These are phyloP conservation scores for Suillus placidus DNA, from an alignment of 768 basidiomycete genomes.

Conservation along the genomic window DNA sequence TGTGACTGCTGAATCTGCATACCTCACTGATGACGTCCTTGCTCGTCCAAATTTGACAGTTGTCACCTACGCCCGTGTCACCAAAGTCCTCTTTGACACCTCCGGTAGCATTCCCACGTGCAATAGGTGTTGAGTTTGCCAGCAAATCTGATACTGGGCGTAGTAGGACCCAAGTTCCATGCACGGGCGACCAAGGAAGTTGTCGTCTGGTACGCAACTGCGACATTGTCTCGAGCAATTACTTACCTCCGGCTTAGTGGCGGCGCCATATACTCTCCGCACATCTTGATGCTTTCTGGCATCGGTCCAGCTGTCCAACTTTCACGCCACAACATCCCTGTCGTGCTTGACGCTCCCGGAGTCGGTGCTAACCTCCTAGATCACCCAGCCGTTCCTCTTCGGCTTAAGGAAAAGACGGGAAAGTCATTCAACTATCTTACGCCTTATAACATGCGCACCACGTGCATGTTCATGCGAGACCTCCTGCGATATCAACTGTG, in stretches of 20 bases:
- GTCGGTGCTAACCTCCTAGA: conserved; percentile 74
- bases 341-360: conserved; percentile 64
- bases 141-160: conserved; percentile 14
- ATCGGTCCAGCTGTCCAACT: conserved; percentile 65
- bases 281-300: conserved; percentile 67
- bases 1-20: conserved; percentile 26
- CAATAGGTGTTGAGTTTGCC: conserved; percentile 12
- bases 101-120: conserved; percentile 4
- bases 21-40: conserved; percentile 24
- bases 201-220: conserved; percentile 24
- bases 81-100: conserved; percentile 12
- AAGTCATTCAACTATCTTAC: conserved; percentile 1
- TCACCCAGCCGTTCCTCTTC: not conserved
- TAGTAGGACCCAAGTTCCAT: conserved; percentile 36
- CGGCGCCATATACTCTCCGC: conserved; percentile 61
- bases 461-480: conserved; percentile 6
- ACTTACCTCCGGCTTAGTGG: conserved; percentile 13
- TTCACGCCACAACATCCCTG: conserved; percentile 47
- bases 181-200: conserved; percentile 55
- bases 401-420: not conserved
- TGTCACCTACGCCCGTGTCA: conserved; percentile 8
- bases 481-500: conserved; percentile 10
- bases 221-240: conserved; percentile 44
- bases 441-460: conserved; percentile 6
- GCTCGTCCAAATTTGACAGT: conserved; percentile 25